A percentile compares a stretch with the other conserved stretches of the same genome.
These are phyloP conservation scores for Magnusiomyces sp. DNA, from an alignment of 1,139 yeast genomes.

Conservation along the genomic window DNA sequence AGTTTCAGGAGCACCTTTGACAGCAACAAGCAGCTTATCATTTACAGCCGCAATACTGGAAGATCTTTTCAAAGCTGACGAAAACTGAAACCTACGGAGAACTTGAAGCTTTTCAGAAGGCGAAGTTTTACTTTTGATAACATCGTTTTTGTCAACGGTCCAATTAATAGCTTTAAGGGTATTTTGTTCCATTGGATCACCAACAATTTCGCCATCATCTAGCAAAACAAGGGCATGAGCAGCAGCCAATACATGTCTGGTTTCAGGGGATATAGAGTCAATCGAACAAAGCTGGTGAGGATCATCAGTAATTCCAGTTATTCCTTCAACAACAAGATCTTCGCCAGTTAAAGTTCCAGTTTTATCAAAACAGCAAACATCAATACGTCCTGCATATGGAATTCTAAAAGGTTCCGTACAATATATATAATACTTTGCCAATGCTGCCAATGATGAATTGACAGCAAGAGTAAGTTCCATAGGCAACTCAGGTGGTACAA, in stretches of 20 bases:
- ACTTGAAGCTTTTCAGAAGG: slow-evolving; percentile 49
- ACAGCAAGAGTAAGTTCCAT: slow-evolving; percentile 99
- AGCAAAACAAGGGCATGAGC: slow-evolving; percentile 92
- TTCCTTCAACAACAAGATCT: slow-evolving; percentile 91
- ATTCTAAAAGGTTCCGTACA: slow-evolving; percentile 99
- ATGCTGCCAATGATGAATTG: slow-evolving; percentile 78
- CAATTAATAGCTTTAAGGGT: slow-evolving; percentile 84
- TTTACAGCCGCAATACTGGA: slow-evolving; percentile 70
- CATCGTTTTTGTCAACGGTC: slow-evolving; percentile 70
- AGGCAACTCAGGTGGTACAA: slow-evolving; percentile 98
- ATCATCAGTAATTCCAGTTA: slow-evolving; percentile 66
- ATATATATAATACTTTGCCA: slow-evolving; percentile 79
- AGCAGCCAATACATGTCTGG: slow-evolving; percentile 75
- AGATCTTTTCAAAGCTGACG: slow-evolving; percentile 91
- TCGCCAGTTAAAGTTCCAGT: slow-evolving; percentile 98
- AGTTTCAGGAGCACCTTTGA: slow-evolving; percentile 99
- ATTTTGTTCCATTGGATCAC: slow-evolving; percentile 99
- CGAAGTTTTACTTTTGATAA: slow-evolving; percentile 15
- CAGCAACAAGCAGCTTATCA: slow-evolving; percentile 62
- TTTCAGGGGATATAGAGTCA: slow-evolving; percentile 52
- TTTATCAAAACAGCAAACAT: slow-evolving; percentile 96
- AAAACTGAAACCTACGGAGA: slow-evolving; percentile 91
- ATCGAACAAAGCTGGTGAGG: slow-evolving; percentile 52
- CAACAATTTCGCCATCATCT: slow-evolving; percentile 95
- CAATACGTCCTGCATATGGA: slow-evolving; percentile 96